phyloP scores from a whole-genome alignment of 1,139 yeast species.

The Nadsonia commutata region DNA sequence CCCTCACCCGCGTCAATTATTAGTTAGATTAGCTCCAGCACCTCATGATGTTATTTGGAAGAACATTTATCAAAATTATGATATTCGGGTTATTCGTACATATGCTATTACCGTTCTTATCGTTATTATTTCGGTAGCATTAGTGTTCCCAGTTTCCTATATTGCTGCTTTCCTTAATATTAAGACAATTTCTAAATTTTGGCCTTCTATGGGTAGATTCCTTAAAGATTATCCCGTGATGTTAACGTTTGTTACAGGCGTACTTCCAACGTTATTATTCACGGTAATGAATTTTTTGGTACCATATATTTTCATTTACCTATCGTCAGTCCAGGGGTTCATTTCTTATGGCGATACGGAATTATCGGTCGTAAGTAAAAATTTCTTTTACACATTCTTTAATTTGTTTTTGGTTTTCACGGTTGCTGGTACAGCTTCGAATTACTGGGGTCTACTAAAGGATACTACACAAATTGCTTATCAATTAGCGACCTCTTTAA shows the following conservation, averaged over 20 bases:
- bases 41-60: conserved; percentile 81
- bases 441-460: conserved; percentile 49
- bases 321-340: conserved; percentile 59
- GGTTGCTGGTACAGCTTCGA: conserved; percentile 59
- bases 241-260: conserved; percentile 56
- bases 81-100: conserved; percentile 41
- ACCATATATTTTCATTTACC: conserved; percentile 62
- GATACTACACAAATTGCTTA: conserved; percentile 73
- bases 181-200: conserved; percentile 49
- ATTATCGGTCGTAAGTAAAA: conserved; percentile 61
- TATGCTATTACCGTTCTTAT: conserved; percentile 51
- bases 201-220: conserved; percentile 60
- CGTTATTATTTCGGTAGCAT: conserved; percentile 46
- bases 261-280: conserved; percentile 63
- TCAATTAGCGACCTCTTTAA: conserved; percentile 56
- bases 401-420: conserved; percentile 76
- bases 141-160: conserved; percentile 61
- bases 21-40: conserved; percentile 71
- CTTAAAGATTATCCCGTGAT: conserved; percentile 43
- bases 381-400: conserved; percentile 72
- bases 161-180: conserved; percentile 58
- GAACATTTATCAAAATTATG: conserved; percentile 46
- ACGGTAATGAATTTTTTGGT: conserved; percentile 56
- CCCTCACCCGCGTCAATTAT: conserved; percentile 58
- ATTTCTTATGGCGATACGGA: conserved; percentile 74